Evolutionary conservation across 2,329 filamentous ascomycete species (phyloP).

Genomic region (Paraconiothyrium sp.): DNA sequence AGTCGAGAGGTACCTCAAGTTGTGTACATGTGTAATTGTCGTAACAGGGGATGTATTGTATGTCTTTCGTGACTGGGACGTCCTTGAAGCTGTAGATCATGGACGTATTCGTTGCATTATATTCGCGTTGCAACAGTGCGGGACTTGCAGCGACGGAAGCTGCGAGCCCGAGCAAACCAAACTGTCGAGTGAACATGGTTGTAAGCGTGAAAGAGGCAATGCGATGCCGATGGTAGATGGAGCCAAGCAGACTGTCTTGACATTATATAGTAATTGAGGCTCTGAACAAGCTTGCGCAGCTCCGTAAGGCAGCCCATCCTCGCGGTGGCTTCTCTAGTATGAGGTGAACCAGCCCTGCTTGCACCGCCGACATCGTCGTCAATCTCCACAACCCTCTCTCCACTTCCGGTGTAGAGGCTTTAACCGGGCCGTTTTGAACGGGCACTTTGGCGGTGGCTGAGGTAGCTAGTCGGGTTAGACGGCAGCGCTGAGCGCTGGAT

Average conservation of each 20-base stretch:
- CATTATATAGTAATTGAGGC: background rate
- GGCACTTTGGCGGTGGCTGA: background rate
- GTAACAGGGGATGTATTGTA: conserved; percentile 49
- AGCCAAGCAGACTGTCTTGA: too few relatives aligned
- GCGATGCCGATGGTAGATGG: background rate
- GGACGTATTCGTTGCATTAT: background rate
- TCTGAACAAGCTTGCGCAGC: background rate
- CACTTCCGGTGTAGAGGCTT: background rate
- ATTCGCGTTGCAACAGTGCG: background rate
- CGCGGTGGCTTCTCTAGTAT: background rate
- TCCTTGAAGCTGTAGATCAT: conserved; percentile 14
- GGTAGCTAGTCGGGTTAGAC: background rate
- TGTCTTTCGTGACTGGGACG: conserved; percentile 9
- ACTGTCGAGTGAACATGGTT: background rate
- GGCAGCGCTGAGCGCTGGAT: background rate
- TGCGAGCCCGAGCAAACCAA: background rate
- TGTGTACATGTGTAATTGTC: conserved; percentile 60
- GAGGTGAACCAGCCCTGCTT: background rate
- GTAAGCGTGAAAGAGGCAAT: background rate
- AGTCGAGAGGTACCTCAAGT: conserved; percentile 59
- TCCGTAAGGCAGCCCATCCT: background rate
- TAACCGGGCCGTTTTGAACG: background rate
- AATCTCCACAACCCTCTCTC: background rate
- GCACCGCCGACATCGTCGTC: background rate
- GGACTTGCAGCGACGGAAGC: conserved; percentile 8